Percentiles rank a stretch among this genome's conserved stretches.
Evolutionary conservation across 305 asterid species (phyloP).

Genomic region (Andrographis paniculata): DNA sequence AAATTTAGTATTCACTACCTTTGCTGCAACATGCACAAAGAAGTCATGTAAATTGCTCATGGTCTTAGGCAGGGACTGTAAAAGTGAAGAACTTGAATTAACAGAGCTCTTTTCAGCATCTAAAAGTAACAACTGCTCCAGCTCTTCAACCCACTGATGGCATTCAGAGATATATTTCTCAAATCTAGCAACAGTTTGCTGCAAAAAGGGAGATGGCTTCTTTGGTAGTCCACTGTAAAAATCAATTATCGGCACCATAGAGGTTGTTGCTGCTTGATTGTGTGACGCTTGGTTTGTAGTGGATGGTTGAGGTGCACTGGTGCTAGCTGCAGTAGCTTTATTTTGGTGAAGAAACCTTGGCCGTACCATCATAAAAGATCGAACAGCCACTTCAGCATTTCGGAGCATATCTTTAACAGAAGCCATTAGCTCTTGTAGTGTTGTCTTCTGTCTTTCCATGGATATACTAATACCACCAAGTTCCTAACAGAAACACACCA

Average conservation of each 20-base stretch:
- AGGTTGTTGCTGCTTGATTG: slow-evolving; percentile 48
- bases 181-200: slow-evolving; percentile 81
- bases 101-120: slow-evolving; percentile 55
- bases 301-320: slow-evolving; percentile 54
- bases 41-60: slow-evolving; percentile 81
- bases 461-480: slow-evolving; percentile 79
- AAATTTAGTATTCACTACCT: neutral
- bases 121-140: slow-evolving; percentile 76
- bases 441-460: slow-evolving; percentile 81
- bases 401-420: slow-evolving; percentile 79
- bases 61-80: slow-evolving; percentile 73
- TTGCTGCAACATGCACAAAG: slow-evolving; percentile 80
- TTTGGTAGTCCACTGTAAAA: slow-evolving; percentile 86
- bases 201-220: slow-evolving; percentile 90
- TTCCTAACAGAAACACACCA: slow-evolving; percentile 42
- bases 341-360: slow-evolving; percentile 80
- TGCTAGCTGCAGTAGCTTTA: slow-evolving; percentile 35
- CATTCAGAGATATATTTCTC: slow-evolving; percentile 82
- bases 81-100: slow-evolving; percentile 30
- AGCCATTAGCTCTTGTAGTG: slow-evolving; percentile 71
- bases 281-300: slow-evolving; percentile 41
- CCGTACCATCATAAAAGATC: slow-evolving; percentile 86
- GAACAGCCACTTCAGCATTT: slow-evolving; percentile 82
- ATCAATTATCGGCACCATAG: slow-evolving; percentile 60
- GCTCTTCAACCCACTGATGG: slow-evolving; percentile 87